These are phyloP conservation scores for Teunomyces cretensis DNA, from an alignment of 805 yeast genomes.

Conservation along the genomic window DNA sequence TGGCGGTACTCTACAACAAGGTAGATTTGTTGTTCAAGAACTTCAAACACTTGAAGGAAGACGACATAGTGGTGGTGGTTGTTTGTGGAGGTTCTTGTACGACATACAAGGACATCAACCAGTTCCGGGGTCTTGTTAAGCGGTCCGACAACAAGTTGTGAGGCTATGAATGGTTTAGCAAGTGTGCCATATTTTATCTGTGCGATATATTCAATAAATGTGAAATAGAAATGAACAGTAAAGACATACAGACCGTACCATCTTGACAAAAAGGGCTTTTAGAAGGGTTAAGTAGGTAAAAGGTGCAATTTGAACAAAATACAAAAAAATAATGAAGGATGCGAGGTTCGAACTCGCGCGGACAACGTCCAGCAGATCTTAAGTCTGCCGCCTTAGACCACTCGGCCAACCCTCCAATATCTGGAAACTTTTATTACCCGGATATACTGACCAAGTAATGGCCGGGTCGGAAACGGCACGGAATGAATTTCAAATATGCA, in stretches of 20 bases:
- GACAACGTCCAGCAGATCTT: conserved; percentile 15
- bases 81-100: conserved; percentile 52
- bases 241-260: too few species aligned
- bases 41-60: conserved; percentile 27
- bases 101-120: conserved; percentile 11
- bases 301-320: too few species aligned
- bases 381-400: conserved; percentile 17
- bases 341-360: conserved; percentile 17
- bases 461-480: too few species aligned
- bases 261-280: too few species aligned
- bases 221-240: neutral
- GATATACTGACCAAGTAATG: too few species aligned
- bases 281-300: too few species aligned
- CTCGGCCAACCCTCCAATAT: conserved; percentile 28
- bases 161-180: neutral
- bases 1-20: conserved; percentile 50
- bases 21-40: conserved; percentile 23
- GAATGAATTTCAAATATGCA: too few species aligned
- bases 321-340: conserved; percentile 12
- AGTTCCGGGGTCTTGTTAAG: conserved; percentile 13
- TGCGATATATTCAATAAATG: neutral
- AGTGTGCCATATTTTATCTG: neutral
- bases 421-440: too few species aligned
- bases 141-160: conserved; percentile 11
- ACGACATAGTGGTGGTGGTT: conserved; percentile 50